Evolutionary conservation across 2,329 filamentous ascomycete species (phyloP), one percentile per base, ranked within the genome.

Genomic region (Fusarium oligoseptatum): DNA sequence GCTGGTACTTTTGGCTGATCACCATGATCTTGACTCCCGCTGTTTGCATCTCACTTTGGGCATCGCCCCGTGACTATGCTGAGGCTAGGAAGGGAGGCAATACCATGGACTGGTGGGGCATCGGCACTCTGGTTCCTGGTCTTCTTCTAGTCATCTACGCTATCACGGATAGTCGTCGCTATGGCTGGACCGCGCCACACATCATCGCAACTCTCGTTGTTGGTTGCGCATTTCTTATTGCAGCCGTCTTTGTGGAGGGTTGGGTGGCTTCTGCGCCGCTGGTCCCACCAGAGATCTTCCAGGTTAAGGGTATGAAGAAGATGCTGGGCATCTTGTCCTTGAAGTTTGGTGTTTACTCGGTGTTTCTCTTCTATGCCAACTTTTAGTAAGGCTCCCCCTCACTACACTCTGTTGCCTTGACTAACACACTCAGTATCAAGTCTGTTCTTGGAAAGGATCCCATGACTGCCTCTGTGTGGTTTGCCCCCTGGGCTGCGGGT

Each of bases 1-100:
- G 87, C 5, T 93, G 90, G 89, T 94, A 92, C 79, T 94, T 93
- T 79, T 94, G 88, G 83, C 87, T 93, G 62, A 91, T 91, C 1
- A 76, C 78, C 65, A 82, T 84, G 22, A 73, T 84, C 45, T 22
- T 65, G 52, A 70, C 81, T 10, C 85, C 87, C 0, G n/a, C 92
- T n/a, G 79, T 88, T 9, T 87, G 86, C 2, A 84, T 88, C 56
- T 81, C 83, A 1, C 72, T 83, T 24, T 62, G 85, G 55, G 81
- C 81, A 6, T 79, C 84, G 20, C 84, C 84, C 2, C 78, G 77
- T 9, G 83, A 85, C 69, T 81, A 79, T 70, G 64, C 75, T 66
- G 50, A 82, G 78, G 71, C 81, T 73, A 80, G 78, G 56, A 74
- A 76, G 29, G 71, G 74, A 45, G 70, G 67, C 2, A 77, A 79